These are phyloP conservation scores for Corymbia calophylla DNA, from an alignment of 441 rosid genomes.

Conservation along the genomic window DNA sequence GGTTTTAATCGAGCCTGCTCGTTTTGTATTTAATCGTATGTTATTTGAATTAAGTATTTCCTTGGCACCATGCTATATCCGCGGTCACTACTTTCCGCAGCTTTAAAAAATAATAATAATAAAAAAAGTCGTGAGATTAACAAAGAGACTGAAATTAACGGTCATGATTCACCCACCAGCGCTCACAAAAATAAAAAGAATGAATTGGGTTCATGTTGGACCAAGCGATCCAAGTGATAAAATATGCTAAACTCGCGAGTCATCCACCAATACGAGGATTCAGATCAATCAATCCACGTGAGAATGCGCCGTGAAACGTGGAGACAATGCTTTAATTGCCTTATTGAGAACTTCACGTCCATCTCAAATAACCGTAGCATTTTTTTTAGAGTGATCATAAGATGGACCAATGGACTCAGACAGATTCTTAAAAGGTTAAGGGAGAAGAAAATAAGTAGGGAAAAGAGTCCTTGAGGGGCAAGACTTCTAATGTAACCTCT, in stretches of 20 bases:
- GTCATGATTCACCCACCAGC: neutral
- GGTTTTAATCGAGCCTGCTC: neutral
- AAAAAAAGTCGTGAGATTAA: neutral
- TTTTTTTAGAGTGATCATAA: neutral
- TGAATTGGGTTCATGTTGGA: neutral
- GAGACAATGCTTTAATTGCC: neutral
- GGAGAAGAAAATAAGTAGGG: no score
- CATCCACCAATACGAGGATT: neutral
- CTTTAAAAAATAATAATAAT: neutral
- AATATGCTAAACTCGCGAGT: neutral
- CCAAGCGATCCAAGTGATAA: neutral
- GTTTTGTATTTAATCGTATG: neutral
- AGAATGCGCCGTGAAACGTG: neutral
- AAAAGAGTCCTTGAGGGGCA: no score
- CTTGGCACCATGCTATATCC: neutral
- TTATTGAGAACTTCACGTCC: neutral
- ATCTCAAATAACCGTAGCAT: neutral
- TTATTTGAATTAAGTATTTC: neutral
- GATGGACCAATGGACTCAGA: no score
- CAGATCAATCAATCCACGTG: neutral
- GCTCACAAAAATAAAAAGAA: neutral
- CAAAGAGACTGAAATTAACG: neutral
- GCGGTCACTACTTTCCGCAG: neutral
- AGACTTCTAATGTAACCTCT: no score
- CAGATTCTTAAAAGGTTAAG: no score